phyloP scores from a whole-genome alignment of 495 filamentous ascomycete species.

The Saxophila tyrrhenica region DNA sequence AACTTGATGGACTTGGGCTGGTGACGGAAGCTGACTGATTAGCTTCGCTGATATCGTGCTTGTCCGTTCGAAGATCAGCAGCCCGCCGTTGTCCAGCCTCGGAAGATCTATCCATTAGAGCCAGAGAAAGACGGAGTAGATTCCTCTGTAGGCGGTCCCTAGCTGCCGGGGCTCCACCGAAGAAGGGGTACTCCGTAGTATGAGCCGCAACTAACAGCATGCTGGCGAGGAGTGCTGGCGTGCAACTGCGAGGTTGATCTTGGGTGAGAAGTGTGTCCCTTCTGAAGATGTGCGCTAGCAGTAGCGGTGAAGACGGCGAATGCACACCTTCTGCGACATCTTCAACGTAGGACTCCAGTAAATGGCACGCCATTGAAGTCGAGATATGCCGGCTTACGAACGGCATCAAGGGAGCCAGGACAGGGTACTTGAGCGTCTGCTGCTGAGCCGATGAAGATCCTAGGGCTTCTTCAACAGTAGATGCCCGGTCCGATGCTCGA shows the following conservation, averaged over 20 bases:
- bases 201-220: slow-evolving; percentile 93
- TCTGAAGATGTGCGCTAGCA: slow-evolving; percentile 88
- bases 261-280: slow-evolving; percentile 78
- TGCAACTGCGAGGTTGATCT: slow-evolving; percentile 71
- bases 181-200: slow-evolving; percentile 79
- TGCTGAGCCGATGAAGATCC: slow-evolving; percentile 47
- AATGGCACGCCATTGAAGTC: slow-evolving; percentile 70
- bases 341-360: slow-evolving; percentile 78
- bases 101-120: too few relatives aligned
- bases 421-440: slow-evolving; percentile 61
- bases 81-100: too few relatives aligned
- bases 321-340: slow-evolving; percentile 38
- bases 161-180: slow-evolving; percentile 25
- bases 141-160: too few relatives aligned
- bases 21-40: too few relatives aligned
- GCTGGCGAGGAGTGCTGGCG: slow-evolving; percentile 76
- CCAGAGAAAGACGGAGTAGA: too few relatives aligned
- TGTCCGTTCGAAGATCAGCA: too few relatives aligned
- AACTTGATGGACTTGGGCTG: too few relatives aligned
- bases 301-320: slow-evolving; percentile 66
- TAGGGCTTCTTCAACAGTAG: slow-evolving; percentile 70
- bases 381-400: slow-evolving; percentile 72
- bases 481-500: slow-evolving; percentile 36
- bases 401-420: slow-evolving; percentile 70
- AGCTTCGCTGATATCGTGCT: too few relatives aligned